phyloP scores from a whole-genome alignment of 371 early-diverging fungal species.

The Mucor velutinosus region DNA sequence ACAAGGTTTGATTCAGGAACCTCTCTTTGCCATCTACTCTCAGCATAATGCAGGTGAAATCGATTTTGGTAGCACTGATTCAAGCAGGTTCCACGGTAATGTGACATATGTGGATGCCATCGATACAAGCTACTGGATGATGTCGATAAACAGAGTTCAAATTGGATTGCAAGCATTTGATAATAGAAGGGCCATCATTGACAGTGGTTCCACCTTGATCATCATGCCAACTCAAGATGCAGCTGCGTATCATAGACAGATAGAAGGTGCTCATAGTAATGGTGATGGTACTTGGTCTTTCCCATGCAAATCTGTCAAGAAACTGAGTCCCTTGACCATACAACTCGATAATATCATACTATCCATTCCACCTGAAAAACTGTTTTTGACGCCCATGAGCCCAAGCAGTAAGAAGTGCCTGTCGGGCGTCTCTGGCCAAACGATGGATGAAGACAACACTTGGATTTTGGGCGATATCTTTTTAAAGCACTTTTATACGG shows the following conservation, averaged over 20 bases:
- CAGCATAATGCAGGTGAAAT: slow-evolving; percentile 63
- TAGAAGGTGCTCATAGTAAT: slow-evolving; percentile 63
- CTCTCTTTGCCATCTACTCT: slow-evolving; percentile 74
- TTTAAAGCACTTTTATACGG: slow-evolving; percentile 74
- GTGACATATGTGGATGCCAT: slow-evolving; percentile 67
- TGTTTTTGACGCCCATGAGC: slow-evolving; percentile 57
- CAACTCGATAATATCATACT: slow-evolving; percentile 52
- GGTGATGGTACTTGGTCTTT: slow-evolving; percentile 57
- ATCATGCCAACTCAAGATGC: slow-evolving; percentile 70
- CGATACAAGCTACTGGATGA: slow-evolving; percentile 82
- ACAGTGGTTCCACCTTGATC: slow-evolving; percentile 72
- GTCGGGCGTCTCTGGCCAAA: slow-evolving; percentile 65
- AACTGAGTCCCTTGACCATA: slow-evolving; percentile 51
- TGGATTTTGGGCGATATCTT: slow-evolving; percentile 87
- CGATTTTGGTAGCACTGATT: slow-evolving; percentile 70
- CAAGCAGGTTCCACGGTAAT: slow-evolving; percentile 51
- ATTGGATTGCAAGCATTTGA: slow-evolving; percentile 36
- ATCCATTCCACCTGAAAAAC: slow-evolving; percentile 54
- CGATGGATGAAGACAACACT: slow-evolving; percentile 25
- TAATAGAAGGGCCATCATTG: slow-evolving; percentile 53
- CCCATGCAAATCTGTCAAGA: slow-evolving; percentile 51
- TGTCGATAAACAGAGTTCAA: slow-evolving; percentile 55
- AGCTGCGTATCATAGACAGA: slow-evolving; percentile 60
- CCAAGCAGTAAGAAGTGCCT: slow-evolving; percentile 55
- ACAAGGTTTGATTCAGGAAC: slow-evolving; percentile 60